Conservation (phyloP, 2,329 filamentous ascomycete genomes). For the Cryphonectria nitschkei region DNA sequence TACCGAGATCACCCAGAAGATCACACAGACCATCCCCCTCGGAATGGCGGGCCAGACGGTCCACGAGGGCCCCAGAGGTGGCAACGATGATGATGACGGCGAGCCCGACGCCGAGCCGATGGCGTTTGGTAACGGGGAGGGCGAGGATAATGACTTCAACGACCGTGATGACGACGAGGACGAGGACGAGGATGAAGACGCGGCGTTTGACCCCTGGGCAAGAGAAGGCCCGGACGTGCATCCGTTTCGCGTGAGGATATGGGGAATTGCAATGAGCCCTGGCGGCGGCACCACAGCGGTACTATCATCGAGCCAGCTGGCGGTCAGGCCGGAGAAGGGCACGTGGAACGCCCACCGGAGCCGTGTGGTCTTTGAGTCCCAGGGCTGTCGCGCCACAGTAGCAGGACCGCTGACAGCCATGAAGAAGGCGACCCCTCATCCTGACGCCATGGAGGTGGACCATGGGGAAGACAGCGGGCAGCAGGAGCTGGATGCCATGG, state of each 20-base stretch:
- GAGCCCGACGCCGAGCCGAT: conserved; percentile 34
- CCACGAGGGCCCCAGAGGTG: conserved; percentile 38
- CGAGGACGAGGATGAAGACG: conserved; percentile 39
- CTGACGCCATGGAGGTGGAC: conserved; percentile 9
- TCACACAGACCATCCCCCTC: conserved; percentile 49
- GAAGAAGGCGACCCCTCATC: background rate
- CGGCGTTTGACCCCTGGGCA: conserved; percentile 36
- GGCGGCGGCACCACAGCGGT: conserved; percentile 56
- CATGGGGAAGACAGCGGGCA: background rate
- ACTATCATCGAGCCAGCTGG: conserved; percentile 53
- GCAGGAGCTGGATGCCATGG: background rate
- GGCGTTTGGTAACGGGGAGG: conserved; percentile 27
- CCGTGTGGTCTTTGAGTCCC: conserved; percentile 42
- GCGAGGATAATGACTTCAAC: conserved; percentile 35
- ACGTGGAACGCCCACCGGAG: conserved; percentile 43
- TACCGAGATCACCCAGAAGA: conserved; percentile 48
- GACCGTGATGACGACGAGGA: conserved; percentile 35
- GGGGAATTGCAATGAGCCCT: conserved; percentile 56
- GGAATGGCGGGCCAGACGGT: conserved; percentile 50
- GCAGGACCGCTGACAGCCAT: background rate
- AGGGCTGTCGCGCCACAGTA: background rate
- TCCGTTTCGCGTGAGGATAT: conserved; percentile 55
- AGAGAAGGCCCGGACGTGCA: conserved; percentile 46
- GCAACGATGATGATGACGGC: conserved; percentile 37
- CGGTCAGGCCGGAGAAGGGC: conserved; percentile 51